Base-by-base conservation (phyloP, 768 basidiomycete genomes). In the Lentinula lateritia region DNA sequence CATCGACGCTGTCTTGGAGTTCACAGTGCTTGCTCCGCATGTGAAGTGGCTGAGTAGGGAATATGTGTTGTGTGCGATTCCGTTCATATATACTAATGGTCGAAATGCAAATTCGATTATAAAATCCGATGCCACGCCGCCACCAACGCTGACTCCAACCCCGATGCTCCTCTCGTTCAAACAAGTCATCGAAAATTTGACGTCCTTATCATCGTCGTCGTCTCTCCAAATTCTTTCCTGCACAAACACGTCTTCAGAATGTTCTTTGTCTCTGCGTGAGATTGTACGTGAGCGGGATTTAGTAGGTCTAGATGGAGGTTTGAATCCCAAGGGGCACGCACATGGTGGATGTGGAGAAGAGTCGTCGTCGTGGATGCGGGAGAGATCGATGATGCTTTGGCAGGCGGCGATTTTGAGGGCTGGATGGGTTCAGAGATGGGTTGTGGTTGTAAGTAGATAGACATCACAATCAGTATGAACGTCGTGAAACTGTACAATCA, bases 1-100 rank as follows among this genome's bases (percentile, higher is more conserved):
- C n/a, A 67, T 55, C 13, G 28, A 28, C 28, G 28, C 28, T 28
- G 28, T 28, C 3, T 53, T 78, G 53, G 72, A 76, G 58, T 75
- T 78, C 50, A 78, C 74, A 4, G 72, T 79, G 6, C 73, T 82
- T 59, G 72, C 77, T 8, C 62, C 75, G 0, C 69, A 68, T 35
- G 64, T 80, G 50, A 58, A 70, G 5, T 69, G 72, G 32, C 65
- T 78, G 46, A 75, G 76, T 41, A 64, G 70, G 2, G 60, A 71
- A 2, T 80, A 78, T 64, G 65, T 80, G 38, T 62, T 80, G 34
- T 79, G 79, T 58, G 69, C 78, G 3, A 57, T 82, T 5, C 80
- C 83, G 4, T 82, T 81, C 65, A 68, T 76, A 60, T 66, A 73
- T 9, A 70, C 73, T 32, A 68, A 66, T 54, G 67, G 68, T 64